Percentiles rank a stretch among this genome's conserved stretches.
phyloP scores from a whole-genome alignment of 192 early-diverging fungal genomes.

The Entomortierella parvispora region DNA sequence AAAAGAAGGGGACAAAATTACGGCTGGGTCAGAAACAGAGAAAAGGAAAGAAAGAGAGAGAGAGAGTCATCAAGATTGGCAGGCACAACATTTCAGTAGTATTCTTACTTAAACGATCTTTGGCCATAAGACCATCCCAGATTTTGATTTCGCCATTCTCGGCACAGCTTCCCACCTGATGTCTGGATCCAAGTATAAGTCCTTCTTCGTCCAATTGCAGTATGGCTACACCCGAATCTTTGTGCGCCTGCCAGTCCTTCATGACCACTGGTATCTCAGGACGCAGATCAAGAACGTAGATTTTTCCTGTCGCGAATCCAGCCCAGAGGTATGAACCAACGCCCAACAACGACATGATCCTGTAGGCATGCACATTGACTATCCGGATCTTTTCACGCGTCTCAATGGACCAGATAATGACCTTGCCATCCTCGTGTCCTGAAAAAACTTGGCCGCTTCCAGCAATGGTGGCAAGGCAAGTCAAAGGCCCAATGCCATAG shows the following conservation, averaged over 20 bases:
- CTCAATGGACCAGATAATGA: constrained; percentile 73
- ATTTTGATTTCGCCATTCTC: constrained; percentile 72
- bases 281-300: constrained; percentile 74
- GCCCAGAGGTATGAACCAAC: constrained; percentile 79
- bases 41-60: constrained; percentile 3
- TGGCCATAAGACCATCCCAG: constrained; percentile 81
- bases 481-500: constrained; percentile 66
- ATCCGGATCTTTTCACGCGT: constrained; percentile 56
- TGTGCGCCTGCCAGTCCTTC: constrained; percentile 76
- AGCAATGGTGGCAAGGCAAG: constrained; percentile 61
- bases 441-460: constrained; percentile 65
- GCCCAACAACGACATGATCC: constrained; percentile 69
- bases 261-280: constrained; percentile 64
- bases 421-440: constrained; percentile 84
- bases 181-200: constrained; percentile 53
- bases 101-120: constrained; percentile 72
- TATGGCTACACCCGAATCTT: constrained; percentile 56
- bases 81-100: not conserved
- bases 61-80: not conserved
- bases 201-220: constrained; percentile 69
- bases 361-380: constrained; percentile 70
- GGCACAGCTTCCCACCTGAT: constrained; percentile 70
- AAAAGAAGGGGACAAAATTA: not conserved
- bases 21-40: not conserved
- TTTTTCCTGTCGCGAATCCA: constrained; percentile 81